Conservation (phyloP, 1,284 basidiomycete genomes). For the Abortiporus biennis region DNA sequence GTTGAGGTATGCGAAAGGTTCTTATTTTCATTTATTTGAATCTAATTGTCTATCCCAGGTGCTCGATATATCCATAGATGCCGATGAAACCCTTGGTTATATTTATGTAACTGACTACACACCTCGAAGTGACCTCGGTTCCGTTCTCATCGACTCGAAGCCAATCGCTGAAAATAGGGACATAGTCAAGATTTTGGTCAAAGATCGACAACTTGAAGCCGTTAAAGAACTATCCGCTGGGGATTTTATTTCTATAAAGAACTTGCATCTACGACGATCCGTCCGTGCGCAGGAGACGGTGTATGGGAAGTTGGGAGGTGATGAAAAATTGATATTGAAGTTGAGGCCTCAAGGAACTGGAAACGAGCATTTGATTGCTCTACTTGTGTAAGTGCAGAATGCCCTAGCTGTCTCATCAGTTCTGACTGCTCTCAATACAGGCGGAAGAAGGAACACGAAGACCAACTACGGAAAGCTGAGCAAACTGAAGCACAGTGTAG, state of each 20-base stretch:
- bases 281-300: constrained; percentile 24
- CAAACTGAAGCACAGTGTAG: neutral
- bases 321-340: constrained; percentile 42
- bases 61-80: constrained; percentile 32
- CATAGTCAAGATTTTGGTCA: constrained; percentile 49
- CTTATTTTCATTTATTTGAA: constrained; percentile 16
- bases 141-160: constrained; percentile 29
- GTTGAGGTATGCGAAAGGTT: constrained; percentile 41
- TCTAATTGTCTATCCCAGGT: constrained; percentile 28
- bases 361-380: constrained; percentile 22
- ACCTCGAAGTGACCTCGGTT: constrained; percentile 35
- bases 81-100: constrained; percentile 25
- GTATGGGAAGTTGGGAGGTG: constrained; percentile 49
- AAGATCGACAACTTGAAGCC: constrained; percentile 39
- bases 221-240: constrained; percentile 36
- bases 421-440: constrained; percentile 1
- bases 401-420: neutral
- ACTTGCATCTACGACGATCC: constrained; percentile 38
- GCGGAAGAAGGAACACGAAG: constrained; percentile 3
- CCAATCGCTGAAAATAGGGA: constrained; percentile 30
- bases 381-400: constrained; percentile 21
- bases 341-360: constrained; percentile 32
- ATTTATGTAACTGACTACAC: constrained; percentile 69
- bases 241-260: constrained; percentile 40
- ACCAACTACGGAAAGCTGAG: neutral